Evolutionary conservation across 805 yeast species (phyloP).

Genomic region (Ogataea henricii): DNA sequence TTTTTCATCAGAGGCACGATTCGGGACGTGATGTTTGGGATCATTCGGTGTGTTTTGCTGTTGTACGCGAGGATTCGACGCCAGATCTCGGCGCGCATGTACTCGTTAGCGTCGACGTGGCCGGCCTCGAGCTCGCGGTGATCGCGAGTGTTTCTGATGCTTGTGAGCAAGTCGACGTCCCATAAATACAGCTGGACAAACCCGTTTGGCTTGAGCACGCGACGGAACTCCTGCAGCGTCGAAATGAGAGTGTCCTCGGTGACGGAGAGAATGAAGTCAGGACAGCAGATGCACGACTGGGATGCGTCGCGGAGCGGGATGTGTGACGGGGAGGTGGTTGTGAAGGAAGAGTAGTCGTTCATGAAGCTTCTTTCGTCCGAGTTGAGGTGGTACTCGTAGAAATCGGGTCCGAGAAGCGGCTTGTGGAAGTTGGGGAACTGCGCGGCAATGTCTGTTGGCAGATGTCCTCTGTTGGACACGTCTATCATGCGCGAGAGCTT

Average conservation of each 20-base stretch:
- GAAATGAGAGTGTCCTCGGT: constrained; percentile 20
- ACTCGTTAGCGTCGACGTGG: constrained; percentile 17
- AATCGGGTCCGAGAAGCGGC: constrained; percentile 23
- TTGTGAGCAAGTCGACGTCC: constrained; percentile 26
- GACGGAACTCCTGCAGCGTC: constrained; percentile 30
- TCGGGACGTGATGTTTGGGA: constrained; percentile 22
- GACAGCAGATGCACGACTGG: constrained; percentile 32
- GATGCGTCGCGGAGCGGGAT: constrained; percentile 32
- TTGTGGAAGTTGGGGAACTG: constrained; percentile 27
- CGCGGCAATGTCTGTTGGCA: constrained; percentile 18
- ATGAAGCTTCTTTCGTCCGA: constrained; percentile 29
- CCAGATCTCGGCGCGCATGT: constrained; percentile 26
- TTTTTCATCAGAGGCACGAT: constrained; percentile 25
- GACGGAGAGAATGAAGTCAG: constrained; percentile 29
- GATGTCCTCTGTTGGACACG: constrained; percentile 24
- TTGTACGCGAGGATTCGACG: constrained; percentile 19
- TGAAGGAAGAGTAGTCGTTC: constrained; percentile 35
- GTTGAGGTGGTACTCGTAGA: constrained; percentile 21
- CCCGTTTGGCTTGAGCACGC: constrained; percentile 36
- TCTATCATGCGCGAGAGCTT: constrained; percentile 27
- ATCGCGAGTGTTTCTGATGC: constrained; percentile 1
- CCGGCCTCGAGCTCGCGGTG: neutral
- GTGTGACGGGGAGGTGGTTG: constrained; percentile 25
- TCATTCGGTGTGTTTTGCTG: constrained; percentile 13
- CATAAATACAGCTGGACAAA: constrained; percentile 31